These are phyloP conservation scores for Schrenkiella parvula DNA, from an alignment of 345 rosid species.

Conservation along the genomic window DNA sequence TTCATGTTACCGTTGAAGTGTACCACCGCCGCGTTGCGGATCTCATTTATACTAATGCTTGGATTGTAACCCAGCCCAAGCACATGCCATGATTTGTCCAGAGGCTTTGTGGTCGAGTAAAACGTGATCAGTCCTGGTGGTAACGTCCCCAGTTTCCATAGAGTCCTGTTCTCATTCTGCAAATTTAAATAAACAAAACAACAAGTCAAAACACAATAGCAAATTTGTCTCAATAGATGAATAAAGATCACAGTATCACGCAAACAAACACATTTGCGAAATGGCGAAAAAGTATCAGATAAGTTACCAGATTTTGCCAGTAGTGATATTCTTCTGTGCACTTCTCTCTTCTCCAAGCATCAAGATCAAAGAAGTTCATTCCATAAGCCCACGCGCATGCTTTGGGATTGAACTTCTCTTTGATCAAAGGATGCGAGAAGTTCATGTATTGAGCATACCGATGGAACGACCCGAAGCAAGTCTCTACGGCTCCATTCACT, in stretches of 20 bases:
- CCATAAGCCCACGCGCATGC: slow-evolving; percentile 99
- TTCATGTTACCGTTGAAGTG: slow-evolving; percentile 97
- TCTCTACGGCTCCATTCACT: slow-evolving; percentile 97
- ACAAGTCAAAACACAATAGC: not conserved
- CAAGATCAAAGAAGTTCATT: slow-evolving; percentile 98
- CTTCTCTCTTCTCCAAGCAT: slow-evolving; percentile 98
- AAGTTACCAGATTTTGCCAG: slow-evolving; percentile 90
- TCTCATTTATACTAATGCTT: slow-evolving; percentile 92
- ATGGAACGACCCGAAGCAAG: slow-evolving; percentile 97
- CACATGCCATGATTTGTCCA: slow-evolving; percentile 96
- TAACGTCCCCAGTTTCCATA: slow-evolving; percentile 92
- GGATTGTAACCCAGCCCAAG: slow-evolving; percentile 95
- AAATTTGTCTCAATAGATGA: not conserved
- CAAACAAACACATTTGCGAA: not conserved
- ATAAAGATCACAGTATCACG: not conserved
- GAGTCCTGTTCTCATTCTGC: slow-evolving; percentile 91
- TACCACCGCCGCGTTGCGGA: slow-evolving; percentile 82
- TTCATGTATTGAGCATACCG: slow-evolving; percentile 97
- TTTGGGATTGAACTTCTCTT: slow-evolving; percentile 92
- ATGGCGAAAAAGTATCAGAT: not conserved
- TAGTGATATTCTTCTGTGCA: slow-evolving; percentile 98
- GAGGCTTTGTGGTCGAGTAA: slow-evolving; percentile 91
- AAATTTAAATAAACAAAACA: slow-evolving; percentile 18
- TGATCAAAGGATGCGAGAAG: slow-evolving; percentile 93
- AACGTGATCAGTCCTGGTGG: slow-evolving; percentile 94